A percentile compares a stretch with the other conserved stretches of the same genome.
Conservation (phyloP, 768 basidiomycete species). For the Saitozyma podzolica region DNA sequence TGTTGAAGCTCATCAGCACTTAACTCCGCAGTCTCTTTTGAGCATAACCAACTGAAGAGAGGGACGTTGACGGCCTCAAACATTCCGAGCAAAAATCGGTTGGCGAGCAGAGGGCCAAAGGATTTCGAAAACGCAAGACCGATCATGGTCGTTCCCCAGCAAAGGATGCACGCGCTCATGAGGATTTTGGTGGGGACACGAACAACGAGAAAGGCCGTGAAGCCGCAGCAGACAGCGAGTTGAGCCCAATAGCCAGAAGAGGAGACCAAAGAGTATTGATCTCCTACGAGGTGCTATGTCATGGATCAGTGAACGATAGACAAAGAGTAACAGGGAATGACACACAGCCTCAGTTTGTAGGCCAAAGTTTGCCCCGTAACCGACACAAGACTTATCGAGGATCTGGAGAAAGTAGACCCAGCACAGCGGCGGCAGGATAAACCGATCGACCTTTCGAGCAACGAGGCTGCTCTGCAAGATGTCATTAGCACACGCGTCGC, state of each 20-base stretch:
- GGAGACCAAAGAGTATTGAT: slow-evolving; percentile 9
- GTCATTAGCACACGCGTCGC: no score
- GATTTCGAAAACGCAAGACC: slow-evolving; percentile 13
- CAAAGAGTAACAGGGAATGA: not conserved
- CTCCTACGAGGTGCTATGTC: no score
- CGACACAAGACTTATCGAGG: slow-evolving; percentile 32
- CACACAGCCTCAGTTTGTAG: slow-evolving; percentile 5
- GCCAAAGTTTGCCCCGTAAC: slow-evolving; percentile 7
- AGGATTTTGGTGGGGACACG: slow-evolving; percentile 36
- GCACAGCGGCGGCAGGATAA: not conserved
- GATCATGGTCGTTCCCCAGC: slow-evolving; percentile 26
- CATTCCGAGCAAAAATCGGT: slow-evolving; percentile 40
- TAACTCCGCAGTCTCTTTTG: no score
- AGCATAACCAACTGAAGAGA: slow-evolving; percentile 9
- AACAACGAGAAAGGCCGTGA: slow-evolving; percentile 42
- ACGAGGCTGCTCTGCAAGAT: no score
- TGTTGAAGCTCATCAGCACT: no score
- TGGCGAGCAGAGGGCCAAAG: slow-evolving; percentile 28
- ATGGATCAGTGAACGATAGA: slow-evolving; percentile 1
- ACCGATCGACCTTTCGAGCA: no score
- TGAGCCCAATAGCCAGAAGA: slow-evolving; percentile 15
- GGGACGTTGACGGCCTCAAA: slow-evolving; percentile 42
- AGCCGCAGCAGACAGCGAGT: slow-evolving; percentile 25
- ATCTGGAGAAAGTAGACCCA: slow-evolving; percentile 52
- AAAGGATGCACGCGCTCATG: slow-evolving; percentile 24